Evolutionary conservation across 306 rosid species (phyloP).

Genomic region (peach (Prunus persica)): Prunus_persica_NCBIv2 NC_034011.1:18850501-18851000

Average conservation of each 20-base stretch:
- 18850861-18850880: too few species aligned
- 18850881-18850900: too few species aligned
- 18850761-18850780: background rate
- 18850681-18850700: background rate
- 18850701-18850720: background rate
- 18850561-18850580: background rate
- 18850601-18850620: background rate
- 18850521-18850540: background rate
- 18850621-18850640: background rate
- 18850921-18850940: too few species aligned
- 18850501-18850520: background rate
- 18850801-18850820: too few species aligned
- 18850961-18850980: too few species aligned
- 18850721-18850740: background rate
- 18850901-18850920: too few species aligned
- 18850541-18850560: background rate
- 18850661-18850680: background rate
- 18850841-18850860: too few species aligned
- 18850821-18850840: too few species aligned
- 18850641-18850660: constrained; percentile 11
- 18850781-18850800: too few species aligned
- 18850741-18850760: background rate
- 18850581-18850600: background rate
- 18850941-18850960: too few species aligned
- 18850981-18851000: too few species aligned